A percentile compares a stretch with the other conserved stretches of the same genome.
phyloP scores from a whole-genome alignment of 2,329 filamentous ascomycete genomes.

The Calonectria fujianensis region DNA sequence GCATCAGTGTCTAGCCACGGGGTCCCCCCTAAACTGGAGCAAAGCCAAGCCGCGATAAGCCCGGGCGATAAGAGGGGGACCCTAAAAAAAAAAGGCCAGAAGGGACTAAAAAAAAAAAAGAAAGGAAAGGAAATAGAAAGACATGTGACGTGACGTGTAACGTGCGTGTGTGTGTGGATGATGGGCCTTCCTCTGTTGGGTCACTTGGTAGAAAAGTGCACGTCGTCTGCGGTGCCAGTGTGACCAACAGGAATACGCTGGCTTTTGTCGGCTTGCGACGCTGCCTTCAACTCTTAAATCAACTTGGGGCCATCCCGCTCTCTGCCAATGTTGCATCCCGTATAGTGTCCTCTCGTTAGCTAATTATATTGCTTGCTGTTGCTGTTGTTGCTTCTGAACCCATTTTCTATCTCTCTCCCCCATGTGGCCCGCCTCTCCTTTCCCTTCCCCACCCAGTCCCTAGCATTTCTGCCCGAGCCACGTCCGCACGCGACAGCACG shows the following conservation, averaged over 20 bases:
- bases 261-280: slow-evolving; percentile 8
- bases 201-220: slow-evolving; percentile 28
- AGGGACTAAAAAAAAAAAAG: not conserved
- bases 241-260: slow-evolving; percentile 24
- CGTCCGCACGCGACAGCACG: slow-evolving; percentile 34
- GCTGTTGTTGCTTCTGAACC: not conserved
- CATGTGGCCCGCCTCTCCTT: slow-evolving; percentile 20
- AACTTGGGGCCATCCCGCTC: no score
- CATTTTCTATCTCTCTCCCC: not conserved
- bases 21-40: not conserved
- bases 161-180: slow-evolving; percentile 8
- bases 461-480: slow-evolving; percentile 22
- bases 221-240: slow-evolving; percentile 21
- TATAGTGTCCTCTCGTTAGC: not conserved
- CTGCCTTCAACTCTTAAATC: slow-evolving; percentile 2
- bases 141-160: slow-evolving; percentile 33
- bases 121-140: not conserved
- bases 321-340: not conserved
- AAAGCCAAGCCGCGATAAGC: slow-evolving; percentile 15
- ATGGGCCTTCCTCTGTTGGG: slow-evolving; percentile 11
- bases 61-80: not conserved
- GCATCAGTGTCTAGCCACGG: not conserved
- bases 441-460: slow-evolving; percentile 15
- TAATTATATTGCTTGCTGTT: not conserved
- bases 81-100: not conserved